Evolutionary conservation across 805 yeast species (phyloP), one percentile per base, ranked within the genome.

Genomic region (Wickerhamiella dianesei): DNA sequence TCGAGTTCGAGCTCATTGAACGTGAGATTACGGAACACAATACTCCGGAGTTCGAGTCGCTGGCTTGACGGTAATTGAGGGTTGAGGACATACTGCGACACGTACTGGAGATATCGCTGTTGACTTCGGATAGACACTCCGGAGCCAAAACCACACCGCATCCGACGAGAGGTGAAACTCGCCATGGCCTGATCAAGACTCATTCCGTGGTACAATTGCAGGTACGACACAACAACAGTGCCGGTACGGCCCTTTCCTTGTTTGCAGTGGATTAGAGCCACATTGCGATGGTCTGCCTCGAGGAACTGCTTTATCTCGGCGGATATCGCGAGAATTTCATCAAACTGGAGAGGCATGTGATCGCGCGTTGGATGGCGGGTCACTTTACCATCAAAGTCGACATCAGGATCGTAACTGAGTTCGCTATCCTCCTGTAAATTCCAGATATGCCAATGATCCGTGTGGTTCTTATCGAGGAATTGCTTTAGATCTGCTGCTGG

Each of bases 171-270:
- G 2, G 81, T 75, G 59, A 81, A 87, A 5, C 68, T 48, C 0
- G 60, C 61, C 39, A 74, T 67, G 1, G 87, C 83, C 17, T 66
- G 69, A 1, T 64, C 61, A 13, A 71, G 65, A 0, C 69, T 50
- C 46, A 68, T 46, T 2, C 64, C 64, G 32, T 61, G 59, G 44
- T 63, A 59, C 44, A 68, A 69, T 75, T 87, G 79, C 51, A 88
- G 61, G 57, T 77, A 82, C 0, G 87, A 84, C 50, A 83, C 76
- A 4, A 75, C 74, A 1, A 85, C 63, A 1, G 87, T 72, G 0
- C 97, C 96, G 0, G 95, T 80, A 21, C 97, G 67, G 0, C 97
- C 97, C 62, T 86, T 87, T 0, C 97, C 97, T 53, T 84, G 83
- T 57, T 82, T 79, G 60, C 97, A 89, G 59, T 89, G 96, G 5